Percentiles rank a stretch among this genome's conserved stretches.
phyloP scores from a whole-genome alignment of 2,329 filamentous ascomycete species.

The Neopestalotiopsis sp. region DNA sequence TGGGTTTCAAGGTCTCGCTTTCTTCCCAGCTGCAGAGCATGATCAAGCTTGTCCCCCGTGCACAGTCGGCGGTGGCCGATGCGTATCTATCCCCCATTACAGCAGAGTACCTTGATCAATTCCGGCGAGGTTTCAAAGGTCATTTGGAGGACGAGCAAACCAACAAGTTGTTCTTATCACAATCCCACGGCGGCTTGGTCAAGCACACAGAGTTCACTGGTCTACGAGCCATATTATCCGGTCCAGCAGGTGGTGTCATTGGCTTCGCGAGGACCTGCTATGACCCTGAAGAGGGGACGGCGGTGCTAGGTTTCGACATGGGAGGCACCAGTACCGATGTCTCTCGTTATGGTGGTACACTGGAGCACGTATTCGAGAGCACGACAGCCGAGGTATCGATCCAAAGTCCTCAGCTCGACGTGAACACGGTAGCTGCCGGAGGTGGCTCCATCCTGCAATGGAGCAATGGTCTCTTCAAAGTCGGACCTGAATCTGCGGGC shows the following conservation, averaged over 20 bases:
- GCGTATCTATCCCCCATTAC: constrained; percentile 74
- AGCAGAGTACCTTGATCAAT: constrained; percentile 64
- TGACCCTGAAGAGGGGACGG: constrained; percentile 9
- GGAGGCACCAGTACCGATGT: constrained; percentile 75
- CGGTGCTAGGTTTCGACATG: constrained; percentile 74
- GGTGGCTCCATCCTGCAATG: constrained; percentile 64
- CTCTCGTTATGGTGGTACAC: constrained; percentile 62
- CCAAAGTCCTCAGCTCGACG: constrained; percentile 77
- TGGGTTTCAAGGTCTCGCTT: constrained; percentile 71
- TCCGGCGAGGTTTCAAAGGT: neutral
- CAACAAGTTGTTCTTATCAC: constrained; percentile 1
- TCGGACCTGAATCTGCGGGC: constrained; percentile 59
- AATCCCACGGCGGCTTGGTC: constrained; percentile 39
- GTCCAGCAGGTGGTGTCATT: constrained; percentile 19
- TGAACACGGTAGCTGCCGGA: constrained; percentile 69
- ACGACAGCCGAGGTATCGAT: constrained; percentile 68
- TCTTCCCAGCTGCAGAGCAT: constrained; percentile 64
- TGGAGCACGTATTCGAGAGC: constrained; percentile 66
- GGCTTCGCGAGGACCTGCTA: constrained; percentile 18
- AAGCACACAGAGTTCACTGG: constrained; percentile 97
- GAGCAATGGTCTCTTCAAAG: constrained; percentile 72
- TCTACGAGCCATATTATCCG: constrained; percentile 52
- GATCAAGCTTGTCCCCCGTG: constrained; percentile 69
- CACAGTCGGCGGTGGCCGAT: constrained; percentile 67
- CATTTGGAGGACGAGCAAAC: neutral